phyloP scores from a whole-genome alignment of 352 stramenopile species.

The Globisporangium sylvaticum region DNA sequence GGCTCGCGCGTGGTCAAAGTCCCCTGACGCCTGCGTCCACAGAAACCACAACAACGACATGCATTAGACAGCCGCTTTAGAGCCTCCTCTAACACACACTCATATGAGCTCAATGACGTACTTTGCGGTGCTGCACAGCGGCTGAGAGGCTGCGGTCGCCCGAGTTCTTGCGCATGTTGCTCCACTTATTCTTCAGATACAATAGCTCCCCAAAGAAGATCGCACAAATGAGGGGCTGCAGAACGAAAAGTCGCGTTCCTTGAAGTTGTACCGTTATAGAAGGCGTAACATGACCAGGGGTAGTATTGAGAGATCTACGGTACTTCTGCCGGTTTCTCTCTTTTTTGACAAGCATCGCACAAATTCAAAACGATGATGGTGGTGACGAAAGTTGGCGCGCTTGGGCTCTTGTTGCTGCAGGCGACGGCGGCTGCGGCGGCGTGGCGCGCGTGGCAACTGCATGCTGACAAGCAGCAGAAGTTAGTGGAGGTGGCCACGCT shows the following conservation, averaged over 20 bases:
- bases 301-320: background rate
- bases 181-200: background rate
- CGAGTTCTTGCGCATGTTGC: slow-evolving; percentile 33
- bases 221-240: slow-evolving; percentile 1
- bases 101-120: slow-evolving; percentile 3
- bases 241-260: background rate
- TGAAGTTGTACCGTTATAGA: background rate
- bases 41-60: background rate
- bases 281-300: background rate
- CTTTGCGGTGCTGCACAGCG: slow-evolving; percentile 56
- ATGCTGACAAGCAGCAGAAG: background rate
- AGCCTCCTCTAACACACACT: background rate
- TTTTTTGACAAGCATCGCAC: slow-evolving; percentile 9
- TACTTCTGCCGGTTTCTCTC: background rate
- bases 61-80: background rate
- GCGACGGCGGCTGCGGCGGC: background rate
- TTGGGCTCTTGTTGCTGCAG: slow-evolving; percentile 16
- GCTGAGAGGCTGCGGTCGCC: slow-evolving; percentile 37
- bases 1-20: slow-evolving; percentile 32
- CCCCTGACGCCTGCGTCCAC: slow-evolving; percentile 27
- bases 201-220: background rate
- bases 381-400: background rate
- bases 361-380: background rate
- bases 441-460: background rate
- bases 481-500: background rate